A percentile compares a stretch with the other conserved stretches of the same genome.
Conservation (phyloP, 129 eudicot genomes). For the Arctium minus region DNA sequence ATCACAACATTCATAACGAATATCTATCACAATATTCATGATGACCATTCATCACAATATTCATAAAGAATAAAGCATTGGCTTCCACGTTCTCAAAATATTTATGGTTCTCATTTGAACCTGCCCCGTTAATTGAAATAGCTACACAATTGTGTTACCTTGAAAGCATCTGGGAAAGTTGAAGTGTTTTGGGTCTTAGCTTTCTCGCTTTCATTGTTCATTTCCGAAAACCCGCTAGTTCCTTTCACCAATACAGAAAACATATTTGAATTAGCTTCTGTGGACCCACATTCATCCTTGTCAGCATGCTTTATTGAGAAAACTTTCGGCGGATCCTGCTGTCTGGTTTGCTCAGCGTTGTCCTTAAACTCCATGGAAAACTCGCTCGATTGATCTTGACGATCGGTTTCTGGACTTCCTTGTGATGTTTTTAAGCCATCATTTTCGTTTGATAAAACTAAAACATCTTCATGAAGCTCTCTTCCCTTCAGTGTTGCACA, state of each 20-base stretch:
- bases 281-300: constrained; percentile 17
- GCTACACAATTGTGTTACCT: constrained; percentile 22
- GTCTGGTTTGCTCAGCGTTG: constrained; percentile 4
- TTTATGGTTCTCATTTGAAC: neutral
- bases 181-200: constrained; percentile 3
- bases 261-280: constrained; percentile 19
- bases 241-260: constrained; percentile 19
- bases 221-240: neutral
- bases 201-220: constrained; percentile 6
- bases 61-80: no score
- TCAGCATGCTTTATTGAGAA: constrained; percentile 1
- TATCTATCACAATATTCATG: no score
- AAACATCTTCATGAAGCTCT: constrained; percentile 29
- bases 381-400: constrained; percentile 8
- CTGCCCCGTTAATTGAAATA: neutral
- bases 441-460: constrained; percentile 12
- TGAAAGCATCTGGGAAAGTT: constrained; percentile 5
- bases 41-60: no score
- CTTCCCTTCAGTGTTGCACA: constrained; percentile 32
- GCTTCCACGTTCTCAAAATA: neutral
- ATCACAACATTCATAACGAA: no score
- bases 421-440: constrained; percentile 22
- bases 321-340: constrained; percentile 1
- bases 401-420: constrained; percentile 16
- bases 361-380: constrained; percentile 14